These are phyloP conservation scores for Boletus tylopilopsis DNA, from an alignment of 768 basidiomycete species.

Conservation along the genomic window DNA sequence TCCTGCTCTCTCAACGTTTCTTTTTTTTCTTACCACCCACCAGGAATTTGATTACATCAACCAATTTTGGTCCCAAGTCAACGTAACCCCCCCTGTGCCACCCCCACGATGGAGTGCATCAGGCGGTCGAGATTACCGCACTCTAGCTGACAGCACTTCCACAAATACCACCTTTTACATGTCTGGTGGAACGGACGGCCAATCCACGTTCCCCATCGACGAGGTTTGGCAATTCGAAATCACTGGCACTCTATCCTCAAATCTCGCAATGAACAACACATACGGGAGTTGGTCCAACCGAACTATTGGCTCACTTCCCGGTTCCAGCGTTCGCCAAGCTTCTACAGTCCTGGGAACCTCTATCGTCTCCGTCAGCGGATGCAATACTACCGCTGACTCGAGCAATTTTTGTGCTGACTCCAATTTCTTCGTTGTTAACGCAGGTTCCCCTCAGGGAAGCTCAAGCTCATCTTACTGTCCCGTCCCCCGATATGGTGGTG, in stretches of 20 bases:
- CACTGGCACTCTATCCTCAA: conserved; percentile 69
- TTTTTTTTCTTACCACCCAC: conserved; percentile 6
- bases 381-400: conserved; percentile 40
- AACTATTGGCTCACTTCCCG: conserved; percentile 34
- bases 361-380: conserved; percentile 60
- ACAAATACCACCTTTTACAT: conserved; percentile 72
- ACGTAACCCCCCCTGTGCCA: conserved; percentile 49
- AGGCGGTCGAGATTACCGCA: conserved; percentile 69
- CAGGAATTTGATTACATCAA: conserved; percentile 77
- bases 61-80: conserved; percentile 71
- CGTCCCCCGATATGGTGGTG: conserved; percentile 59
- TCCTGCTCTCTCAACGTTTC: neutral
- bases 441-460: conserved; percentile 28
- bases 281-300: conserved; percentile 59
- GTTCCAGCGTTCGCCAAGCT: conserved; percentile 42
- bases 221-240: conserved; percentile 71
- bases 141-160: conserved; percentile 21
- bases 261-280: conserved; percentile 44
- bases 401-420: conserved; percentile 54
- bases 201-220: conserved; percentile 44
- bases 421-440: conserved; percentile 51
- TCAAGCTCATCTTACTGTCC: conserved; percentile 52
- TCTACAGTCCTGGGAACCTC: conserved; percentile 53
- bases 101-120: conserved; percentile 66
- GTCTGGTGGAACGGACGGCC: conserved; percentile 63